Evolutionary conservation across 371 early-diverging fungal genomes (phyloP).

Genomic region (Mortierella sp.): DNA sequence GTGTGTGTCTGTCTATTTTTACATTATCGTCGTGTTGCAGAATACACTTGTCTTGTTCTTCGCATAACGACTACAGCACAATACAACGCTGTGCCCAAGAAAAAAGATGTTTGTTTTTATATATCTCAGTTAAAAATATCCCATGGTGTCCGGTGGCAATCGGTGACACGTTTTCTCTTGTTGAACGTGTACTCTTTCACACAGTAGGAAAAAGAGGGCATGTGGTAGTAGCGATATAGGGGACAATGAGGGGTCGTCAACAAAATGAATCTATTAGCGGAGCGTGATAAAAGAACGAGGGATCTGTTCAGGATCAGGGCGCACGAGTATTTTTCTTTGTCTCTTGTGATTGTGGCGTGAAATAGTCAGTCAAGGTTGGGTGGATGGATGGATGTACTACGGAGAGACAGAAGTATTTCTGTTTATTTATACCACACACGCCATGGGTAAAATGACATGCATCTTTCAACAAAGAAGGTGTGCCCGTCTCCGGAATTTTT

Average conservation of each 20-base stretch:
- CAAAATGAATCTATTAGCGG: neutral
- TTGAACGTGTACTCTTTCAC: no score
- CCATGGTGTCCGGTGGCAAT: neutral
- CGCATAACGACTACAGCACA: no score
- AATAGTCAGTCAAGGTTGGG: no score
- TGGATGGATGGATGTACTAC: neutral
- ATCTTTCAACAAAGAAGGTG: no score
- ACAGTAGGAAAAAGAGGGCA: neutral
- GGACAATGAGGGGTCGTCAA: neutral
- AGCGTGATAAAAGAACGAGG: neutral
- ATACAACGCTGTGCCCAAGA: no score
- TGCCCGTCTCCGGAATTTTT: neutral
- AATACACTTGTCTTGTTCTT: neutral
- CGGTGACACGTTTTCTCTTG: neutral
- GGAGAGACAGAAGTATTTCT: neutral
- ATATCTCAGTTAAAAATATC: neutral
- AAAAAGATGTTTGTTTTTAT: neutral
- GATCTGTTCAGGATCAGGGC: neutral
- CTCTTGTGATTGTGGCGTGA: constrained; percentile 2
- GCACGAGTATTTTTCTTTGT: neutral
- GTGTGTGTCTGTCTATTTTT: neutral
- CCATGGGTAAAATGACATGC: constrained; percentile 1
- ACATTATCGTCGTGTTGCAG: neutral
- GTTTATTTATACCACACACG: neutral
- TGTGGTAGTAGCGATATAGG: neutral